Evolutionary conservation across 768 basidiomycete genomes (phyloP), one percentile per base, ranked within the genome.

Genomic region (Termitomyces sp.): DNA sequence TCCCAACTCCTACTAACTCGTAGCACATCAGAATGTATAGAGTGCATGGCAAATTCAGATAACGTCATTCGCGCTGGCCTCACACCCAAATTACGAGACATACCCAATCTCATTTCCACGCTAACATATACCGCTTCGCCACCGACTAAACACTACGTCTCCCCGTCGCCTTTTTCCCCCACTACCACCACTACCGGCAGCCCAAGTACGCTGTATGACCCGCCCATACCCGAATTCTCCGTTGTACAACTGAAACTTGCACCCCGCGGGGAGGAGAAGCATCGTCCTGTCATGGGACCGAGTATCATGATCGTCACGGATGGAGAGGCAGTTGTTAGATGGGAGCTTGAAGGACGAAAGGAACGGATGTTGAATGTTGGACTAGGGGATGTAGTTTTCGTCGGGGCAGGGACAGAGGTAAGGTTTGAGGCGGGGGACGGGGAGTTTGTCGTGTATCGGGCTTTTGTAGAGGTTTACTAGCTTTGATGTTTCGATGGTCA

Each of bases 41-140:
- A 98, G 70, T 96, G 94, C 76, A 98, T 98, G 95, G 96, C 96
- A 28, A 95, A 95, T 62, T 95, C 93, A 0, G 97, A 99, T 76
- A 98, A 98, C 71, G 97, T 99, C 72, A 95, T 99, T 63, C 92
- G 97, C 35, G 97, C 97, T 7, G 97, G 97, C 14, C 85, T 99
- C 43, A 99, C 97, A 0, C 96, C 97, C 2, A 99, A 99, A 74
- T 82, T 93, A 35, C 88, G 97, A 55, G 97, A 99, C 71, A 87
- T 99, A 38, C 86, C 87, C 10, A 98, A 96, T 63, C 86, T 99
- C 46, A 80, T 97, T 59, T 78, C 83, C 4, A 89, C 90, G 63
- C 82, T 98, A 60, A 98, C 95, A 9, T 99, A 98, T 72, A 79
- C 75, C 51, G 81, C 93, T 9, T 85, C 86, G 1, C 79, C 82